Percentiles rank a stretch among this genome's conserved stretches.
Conservation (phyloP, 176 grass and related monocot species). For the Cenchrus purpureus region DNA sequence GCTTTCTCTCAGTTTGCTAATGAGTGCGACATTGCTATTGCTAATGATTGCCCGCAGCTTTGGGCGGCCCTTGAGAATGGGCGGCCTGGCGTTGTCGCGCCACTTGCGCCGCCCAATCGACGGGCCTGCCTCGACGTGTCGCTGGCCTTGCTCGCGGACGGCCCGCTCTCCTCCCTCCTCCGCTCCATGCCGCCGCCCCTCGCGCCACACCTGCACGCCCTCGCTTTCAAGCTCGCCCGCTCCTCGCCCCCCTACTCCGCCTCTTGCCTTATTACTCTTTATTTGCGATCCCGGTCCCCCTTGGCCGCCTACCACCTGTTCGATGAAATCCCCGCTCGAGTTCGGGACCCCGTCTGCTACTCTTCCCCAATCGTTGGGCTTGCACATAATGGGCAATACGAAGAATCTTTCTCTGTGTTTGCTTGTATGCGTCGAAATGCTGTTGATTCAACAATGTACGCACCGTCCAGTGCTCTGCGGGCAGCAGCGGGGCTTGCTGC, state of each 20-base stretch:
- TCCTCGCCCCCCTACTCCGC: constrained; percentile 7
- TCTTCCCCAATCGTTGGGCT: constrained; percentile 48
- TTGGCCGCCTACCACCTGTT: constrained; percentile 32
- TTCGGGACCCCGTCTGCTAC: constrained; percentile 43
- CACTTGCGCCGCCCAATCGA: too few relatives aligned
- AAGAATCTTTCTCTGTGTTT: constrained; percentile 38
- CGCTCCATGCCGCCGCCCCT: constrained; percentile 33
- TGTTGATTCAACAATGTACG: constrained; percentile 44
- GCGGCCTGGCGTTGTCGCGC: too few relatives aligned
- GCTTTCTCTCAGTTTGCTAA: too few relatives aligned
- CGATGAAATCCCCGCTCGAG: constrained; percentile 47
- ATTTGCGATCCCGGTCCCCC: not conserved
- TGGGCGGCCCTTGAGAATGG: too few relatives aligned
- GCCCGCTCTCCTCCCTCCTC: constrained; percentile 46
- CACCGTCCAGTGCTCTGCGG: constrained; percentile 39
- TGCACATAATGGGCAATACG: constrained; percentile 31
- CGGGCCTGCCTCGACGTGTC: not conserved
- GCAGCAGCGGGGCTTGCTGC: constrained; percentile 38
- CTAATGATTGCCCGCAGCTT: too few relatives aligned
- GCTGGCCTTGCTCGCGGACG: constrained; percentile 38
- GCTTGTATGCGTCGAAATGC: constrained; percentile 20
- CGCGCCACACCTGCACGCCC: constrained; percentile 37
- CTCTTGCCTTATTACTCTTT: not conserved
- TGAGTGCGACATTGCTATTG: too few relatives aligned
- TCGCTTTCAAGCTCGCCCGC: constrained; percentile 45